phyloP scores from a whole-genome alignment of 257 asterid species.

The Coffea eugenioides region DNA sequence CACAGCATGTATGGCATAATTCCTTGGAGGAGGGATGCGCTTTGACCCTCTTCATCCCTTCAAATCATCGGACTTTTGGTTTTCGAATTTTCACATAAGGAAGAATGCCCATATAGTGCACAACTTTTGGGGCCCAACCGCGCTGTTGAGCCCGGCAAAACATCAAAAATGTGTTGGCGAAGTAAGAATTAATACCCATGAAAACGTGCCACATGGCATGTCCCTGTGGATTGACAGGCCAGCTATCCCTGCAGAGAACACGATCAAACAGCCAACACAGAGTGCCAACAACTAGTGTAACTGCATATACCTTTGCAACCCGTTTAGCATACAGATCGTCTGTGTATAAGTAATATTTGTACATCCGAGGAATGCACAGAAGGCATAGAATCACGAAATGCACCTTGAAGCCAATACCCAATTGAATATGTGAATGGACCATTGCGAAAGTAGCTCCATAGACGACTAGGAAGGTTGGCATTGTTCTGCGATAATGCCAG shows the following conservation, averaged over 20 bases:
- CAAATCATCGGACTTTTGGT: conserved; percentile 1
- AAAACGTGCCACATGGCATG: conserved; percentile 29
- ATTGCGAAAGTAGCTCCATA: conserved; percentile 25
- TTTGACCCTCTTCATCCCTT: not conserved
- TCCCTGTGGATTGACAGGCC: conserved; percentile 29
- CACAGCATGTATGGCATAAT: not conserved
- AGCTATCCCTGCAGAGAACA: conserved; percentile 22
- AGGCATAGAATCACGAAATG: conserved; percentile 24
- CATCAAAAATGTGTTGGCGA: conserved; percentile 27
- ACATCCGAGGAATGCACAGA: conserved; percentile 22
- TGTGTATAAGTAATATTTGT: conserved; percentile 29
- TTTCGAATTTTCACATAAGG: conserved; percentile 20
- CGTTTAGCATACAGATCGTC: conserved; percentile 21
- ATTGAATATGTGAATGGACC: conserved; percentile 11
- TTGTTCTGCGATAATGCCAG: conserved; percentile 29
- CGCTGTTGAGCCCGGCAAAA: conserved; percentile 27
- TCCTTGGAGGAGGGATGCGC: not conserved
- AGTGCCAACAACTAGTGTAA: conserved; percentile 19
- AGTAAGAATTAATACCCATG: conserved; percentile 26
- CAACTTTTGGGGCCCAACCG: conserved; percentile 20
- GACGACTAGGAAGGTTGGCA: conserved; percentile 27
- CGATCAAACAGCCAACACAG: conserved; percentile 27
- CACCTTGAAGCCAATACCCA: conserved; percentile 28
- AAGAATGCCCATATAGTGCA: conserved; percentile 16
- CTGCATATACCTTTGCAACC: conserved; percentile 20